A percentile compares a stretch with the other conserved stretches of the same genome.
phyloP scores from a whole-genome alignment of 2,329 filamentous ascomycete species.

The Calonectria honghensis region DNA sequence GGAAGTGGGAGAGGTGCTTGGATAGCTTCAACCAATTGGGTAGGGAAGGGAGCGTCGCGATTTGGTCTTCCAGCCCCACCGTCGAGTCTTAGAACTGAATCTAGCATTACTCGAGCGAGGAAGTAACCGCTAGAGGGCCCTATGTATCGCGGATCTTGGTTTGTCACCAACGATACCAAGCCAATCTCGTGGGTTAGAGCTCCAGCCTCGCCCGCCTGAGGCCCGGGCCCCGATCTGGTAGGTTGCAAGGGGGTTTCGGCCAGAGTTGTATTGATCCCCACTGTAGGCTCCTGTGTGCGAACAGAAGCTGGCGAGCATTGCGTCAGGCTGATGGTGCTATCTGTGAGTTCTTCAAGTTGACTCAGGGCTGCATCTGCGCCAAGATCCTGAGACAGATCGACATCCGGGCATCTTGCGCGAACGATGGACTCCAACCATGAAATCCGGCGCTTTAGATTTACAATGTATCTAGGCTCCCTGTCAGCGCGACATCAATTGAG shows the following conservation, averaged over 20 bases:
- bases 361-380: conserved; percentile 42
- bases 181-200: conserved; percentile 70
- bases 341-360: conserved; percentile 33
- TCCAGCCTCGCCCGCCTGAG: conserved; percentile 46
- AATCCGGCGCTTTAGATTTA: conserved; percentile 64
- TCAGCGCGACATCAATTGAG: neutral
- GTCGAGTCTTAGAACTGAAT: conserved; percentile 58
- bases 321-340: conserved; percentile 27
- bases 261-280: neutral
- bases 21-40: conserved; percentile 57
- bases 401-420: conserved; percentile 62
- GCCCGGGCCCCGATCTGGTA: conserved; percentile 40
- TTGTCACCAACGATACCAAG: conserved; percentile 68
- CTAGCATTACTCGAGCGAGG: conserved; percentile 69
- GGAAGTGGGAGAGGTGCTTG: conserved; percentile 59
- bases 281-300: neutral
- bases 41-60: conserved; percentile 47
- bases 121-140: conserved; percentile 75
- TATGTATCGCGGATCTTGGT: conserved; percentile 70
- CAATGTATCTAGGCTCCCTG: conserved; percentile 51
- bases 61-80: conserved; percentile 33
- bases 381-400: conserved; percentile 60
- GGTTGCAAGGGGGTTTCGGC: conserved; percentile 37
- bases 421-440: conserved; percentile 69
- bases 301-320: conserved; percentile 12